A percentile compares a stretch with the other conserved stretches of the same genome.
Evolutionary conservation across 1,284 basidiomycete species (phyloP).

Genomic region (Hemileia vastatrix): DNA sequence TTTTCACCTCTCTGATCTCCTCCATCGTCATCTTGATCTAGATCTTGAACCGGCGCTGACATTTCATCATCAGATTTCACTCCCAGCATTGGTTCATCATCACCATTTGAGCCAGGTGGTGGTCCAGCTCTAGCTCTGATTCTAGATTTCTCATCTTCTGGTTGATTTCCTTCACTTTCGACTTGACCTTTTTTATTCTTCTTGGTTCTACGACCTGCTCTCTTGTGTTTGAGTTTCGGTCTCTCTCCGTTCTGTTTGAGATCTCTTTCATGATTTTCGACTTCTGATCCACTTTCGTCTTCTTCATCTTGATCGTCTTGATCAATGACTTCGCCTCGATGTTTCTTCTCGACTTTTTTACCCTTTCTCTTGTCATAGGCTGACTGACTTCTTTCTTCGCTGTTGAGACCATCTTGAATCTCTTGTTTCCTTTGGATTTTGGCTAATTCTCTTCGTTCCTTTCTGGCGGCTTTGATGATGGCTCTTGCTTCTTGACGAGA

Average conservation of each 20-base stretch:
- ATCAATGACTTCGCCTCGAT: too few species aligned
- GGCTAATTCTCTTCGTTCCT: neutral
- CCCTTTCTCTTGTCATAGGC: conserved; percentile 1
- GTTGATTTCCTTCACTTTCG: conserved; percentile 3
- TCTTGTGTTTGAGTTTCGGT: conserved; percentile 9
- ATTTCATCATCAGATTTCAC: neutral
- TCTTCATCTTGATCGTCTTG: conserved; percentile 19
- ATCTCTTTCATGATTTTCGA: conserved; percentile 6
- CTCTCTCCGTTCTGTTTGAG: too few species aligned
- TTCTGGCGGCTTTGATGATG: conserved; percentile 21
- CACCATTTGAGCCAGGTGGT: neutral
- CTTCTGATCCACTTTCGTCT: conserved; percentile 25
- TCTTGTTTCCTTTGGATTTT: neutral
- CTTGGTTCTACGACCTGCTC: conserved; percentile 2
- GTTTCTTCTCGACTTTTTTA: neutral
- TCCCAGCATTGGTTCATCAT: neutral
- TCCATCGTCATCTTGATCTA: neutral
- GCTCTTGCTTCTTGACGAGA: too few species aligned
- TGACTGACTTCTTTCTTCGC: neutral
- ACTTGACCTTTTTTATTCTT: conserved; percentile 13
- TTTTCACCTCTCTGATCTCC: neutral
- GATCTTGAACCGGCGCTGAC: neutral
- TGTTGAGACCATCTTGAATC: neutral
- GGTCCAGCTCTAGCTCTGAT: neutral
- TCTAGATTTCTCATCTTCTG: neutral